Conservation (phyloP, 305 asterid species). For the Solanum hybrid region DNA sequence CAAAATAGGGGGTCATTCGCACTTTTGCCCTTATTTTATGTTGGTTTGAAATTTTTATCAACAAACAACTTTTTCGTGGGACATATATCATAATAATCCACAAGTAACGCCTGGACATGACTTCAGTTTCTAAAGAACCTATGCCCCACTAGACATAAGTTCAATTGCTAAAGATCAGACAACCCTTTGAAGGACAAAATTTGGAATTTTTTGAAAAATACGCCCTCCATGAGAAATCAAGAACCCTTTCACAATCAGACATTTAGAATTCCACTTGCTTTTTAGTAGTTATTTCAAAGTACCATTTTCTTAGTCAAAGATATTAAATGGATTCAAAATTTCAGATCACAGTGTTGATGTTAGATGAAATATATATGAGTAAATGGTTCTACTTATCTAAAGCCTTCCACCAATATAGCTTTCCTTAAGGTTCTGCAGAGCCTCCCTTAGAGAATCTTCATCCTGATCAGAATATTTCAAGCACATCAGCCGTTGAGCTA, state of each 20-base stretch:
- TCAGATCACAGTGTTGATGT: not conserved
- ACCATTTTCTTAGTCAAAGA: not conserved
- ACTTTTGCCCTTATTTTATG: not conserved
- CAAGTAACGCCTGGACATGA: not conserved
- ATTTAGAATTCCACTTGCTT: not conserved
- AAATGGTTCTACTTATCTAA: constrained; percentile 1
- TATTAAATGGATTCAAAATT: not conserved
- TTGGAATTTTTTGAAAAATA: not conserved
- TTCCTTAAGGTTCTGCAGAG: constrained; percentile 69
- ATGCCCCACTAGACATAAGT: not conserved
- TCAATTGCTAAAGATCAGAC: not conserved
- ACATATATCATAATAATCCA: not conserved
- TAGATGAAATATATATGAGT: not conserved
- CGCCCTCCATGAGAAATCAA: not conserved
- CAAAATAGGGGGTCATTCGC: not conserved
- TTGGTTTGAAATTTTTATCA: not conserved
- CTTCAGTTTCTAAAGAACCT: not conserved
- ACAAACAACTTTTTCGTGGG: not conserved
- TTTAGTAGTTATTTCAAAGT: not conserved
- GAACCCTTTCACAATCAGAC: not conserved
- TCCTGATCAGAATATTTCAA: constrained; percentile 83
- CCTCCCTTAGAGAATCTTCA: constrained; percentile 61
- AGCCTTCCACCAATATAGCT: constrained; percentile 35
- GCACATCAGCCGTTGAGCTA: constrained; percentile 73
- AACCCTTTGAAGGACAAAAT: not conserved